Conservation (phyloP, 768 basidiomycete genomes). For the Amanita inopinata region DNA sequence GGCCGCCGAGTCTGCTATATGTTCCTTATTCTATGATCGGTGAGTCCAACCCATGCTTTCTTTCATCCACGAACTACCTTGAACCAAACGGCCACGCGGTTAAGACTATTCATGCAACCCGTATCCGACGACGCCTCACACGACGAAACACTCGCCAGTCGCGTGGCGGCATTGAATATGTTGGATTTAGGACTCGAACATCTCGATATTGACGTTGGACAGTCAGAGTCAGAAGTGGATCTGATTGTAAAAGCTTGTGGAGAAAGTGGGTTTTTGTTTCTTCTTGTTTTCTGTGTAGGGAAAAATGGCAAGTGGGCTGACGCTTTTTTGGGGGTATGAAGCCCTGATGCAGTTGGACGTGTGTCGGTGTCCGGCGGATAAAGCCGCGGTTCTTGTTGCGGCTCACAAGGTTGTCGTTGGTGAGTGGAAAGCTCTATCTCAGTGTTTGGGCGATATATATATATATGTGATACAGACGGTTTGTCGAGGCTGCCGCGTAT, state of each 20-base stretch:
- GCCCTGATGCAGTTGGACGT: constrained; percentile 30
- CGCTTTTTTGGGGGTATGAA: too few species aligned
- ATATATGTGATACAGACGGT: constrained; percentile 43
- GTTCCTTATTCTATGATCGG: constrained; percentile 79
- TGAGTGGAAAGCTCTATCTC: constrained; percentile 24
- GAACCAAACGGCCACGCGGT: too few species aligned
- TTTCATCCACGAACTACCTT: neutral
- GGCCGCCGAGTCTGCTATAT: constrained; percentile 61
- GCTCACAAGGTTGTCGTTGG: constrained; percentile 85
- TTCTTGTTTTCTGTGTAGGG: neutral
- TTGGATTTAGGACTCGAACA: constrained; percentile 84
- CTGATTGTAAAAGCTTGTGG: constrained; percentile 67
- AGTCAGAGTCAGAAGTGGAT: constrained; percentile 41
- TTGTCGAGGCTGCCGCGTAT: constrained; percentile 67
- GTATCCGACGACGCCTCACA: constrained; percentile 67
- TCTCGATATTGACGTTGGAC: constrained; percentile 75
- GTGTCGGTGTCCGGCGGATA: constrained; percentile 57
- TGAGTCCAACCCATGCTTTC: constrained; percentile 20
- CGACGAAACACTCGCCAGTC: constrained; percentile 81
- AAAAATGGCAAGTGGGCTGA: too few species aligned
- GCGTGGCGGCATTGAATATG: constrained; percentile 87
- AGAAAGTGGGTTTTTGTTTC: constrained; percentile 43
- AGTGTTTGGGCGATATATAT: neutral
- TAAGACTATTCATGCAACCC: constrained; percentile 70
- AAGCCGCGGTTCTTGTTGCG: constrained; percentile 69